A percentile compares a stretch with the other conserved stretches of the same genome.
Conservation (phyloP, 2,329 filamentous ascomycete genomes). For the Colletotrichum eremochloae region DNA sequence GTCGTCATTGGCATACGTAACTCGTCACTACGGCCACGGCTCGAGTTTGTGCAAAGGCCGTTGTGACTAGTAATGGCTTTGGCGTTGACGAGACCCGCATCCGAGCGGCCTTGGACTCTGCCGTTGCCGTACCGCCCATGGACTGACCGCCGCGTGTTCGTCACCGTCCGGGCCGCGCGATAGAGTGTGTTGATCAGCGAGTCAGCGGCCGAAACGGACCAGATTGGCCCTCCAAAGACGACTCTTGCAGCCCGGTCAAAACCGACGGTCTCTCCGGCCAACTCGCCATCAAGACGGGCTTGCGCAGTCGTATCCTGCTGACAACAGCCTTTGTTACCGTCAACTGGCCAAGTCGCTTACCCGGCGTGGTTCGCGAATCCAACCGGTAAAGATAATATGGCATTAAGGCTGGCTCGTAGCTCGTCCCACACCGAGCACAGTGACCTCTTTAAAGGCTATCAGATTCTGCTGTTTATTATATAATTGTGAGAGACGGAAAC, state of each 20-base stretch:
- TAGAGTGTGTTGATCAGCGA: background rate
- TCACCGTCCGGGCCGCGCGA: conserved; percentile 4
- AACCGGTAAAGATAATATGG: background rate
- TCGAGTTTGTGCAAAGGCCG: background rate
- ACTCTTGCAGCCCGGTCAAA: background rate
- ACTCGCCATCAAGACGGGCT: conserved; percentile 6
- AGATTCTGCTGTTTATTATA: too few species aligned
- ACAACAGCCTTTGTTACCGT: background rate
- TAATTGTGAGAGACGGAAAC: background rate
- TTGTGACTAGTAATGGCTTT: background rate
- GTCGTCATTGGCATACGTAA: conserved; percentile 2
- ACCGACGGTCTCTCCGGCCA: conserved; percentile 2
- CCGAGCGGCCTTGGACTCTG: background rate
- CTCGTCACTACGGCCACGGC: background rate
- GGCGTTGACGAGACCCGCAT: background rate
- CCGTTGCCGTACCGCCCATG: background rate
- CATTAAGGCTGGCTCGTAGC: background rate
- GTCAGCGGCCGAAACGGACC: background rate
- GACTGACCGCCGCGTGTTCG: conserved; percentile 18
- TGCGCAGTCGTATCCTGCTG: background rate
- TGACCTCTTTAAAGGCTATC: background rate
- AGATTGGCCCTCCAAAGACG: background rate
- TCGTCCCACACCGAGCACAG: background rate
- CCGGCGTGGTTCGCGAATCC: background rate
- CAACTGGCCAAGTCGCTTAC: background rate